Conservation (phyloP, 768 basidiomycete species). For the Kwoniella sp. region DNA sequence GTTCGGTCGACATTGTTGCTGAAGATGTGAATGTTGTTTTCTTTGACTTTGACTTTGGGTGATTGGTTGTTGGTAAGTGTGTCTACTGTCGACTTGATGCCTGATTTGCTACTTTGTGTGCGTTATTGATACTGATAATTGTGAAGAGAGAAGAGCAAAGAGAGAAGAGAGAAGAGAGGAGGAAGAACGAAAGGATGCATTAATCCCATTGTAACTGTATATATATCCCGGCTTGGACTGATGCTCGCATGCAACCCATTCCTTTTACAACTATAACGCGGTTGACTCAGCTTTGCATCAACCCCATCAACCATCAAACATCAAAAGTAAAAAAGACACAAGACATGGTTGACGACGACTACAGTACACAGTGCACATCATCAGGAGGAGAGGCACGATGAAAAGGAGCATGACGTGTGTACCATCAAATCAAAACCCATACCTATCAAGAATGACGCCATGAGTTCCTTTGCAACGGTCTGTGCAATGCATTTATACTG, state of each 20-base stretch:
- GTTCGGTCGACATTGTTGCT: slow-evolving; percentile 15
- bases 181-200: not conserved
- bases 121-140: too few relatives aligned
- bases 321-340: too few relatives aligned
- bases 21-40: too few relatives aligned
- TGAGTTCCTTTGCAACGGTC: slow-evolving; percentile 11
- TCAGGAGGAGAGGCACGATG: not conserved
- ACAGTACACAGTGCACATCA: too few relatives aligned
- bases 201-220: too few relatives aligned
- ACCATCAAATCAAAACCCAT: not conserved
- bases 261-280: too few relatives aligned
- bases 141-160: not conserved
- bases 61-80: too few relatives aligned
- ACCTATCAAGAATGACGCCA: slow-evolving; percentile 7
- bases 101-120: too few relatives aligned
- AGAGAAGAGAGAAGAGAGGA: slow-evolving; percentile 5
- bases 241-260: too few relatives aligned
- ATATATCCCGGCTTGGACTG: too few relatives aligned
- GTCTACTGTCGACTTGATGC: too few relatives aligned
- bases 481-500: not conserved
- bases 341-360: slow-evolving; percentile 6
- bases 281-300: slow-evolving; percentile 11
- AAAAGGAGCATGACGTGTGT: slow-evolving; percentile 12
- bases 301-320: not conserved
- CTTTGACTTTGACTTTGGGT: too few relatives aligned